phyloP scores from a whole-genome alignment of 768 basidiomycete genomes.

The Paxillus involutus region DNA sequence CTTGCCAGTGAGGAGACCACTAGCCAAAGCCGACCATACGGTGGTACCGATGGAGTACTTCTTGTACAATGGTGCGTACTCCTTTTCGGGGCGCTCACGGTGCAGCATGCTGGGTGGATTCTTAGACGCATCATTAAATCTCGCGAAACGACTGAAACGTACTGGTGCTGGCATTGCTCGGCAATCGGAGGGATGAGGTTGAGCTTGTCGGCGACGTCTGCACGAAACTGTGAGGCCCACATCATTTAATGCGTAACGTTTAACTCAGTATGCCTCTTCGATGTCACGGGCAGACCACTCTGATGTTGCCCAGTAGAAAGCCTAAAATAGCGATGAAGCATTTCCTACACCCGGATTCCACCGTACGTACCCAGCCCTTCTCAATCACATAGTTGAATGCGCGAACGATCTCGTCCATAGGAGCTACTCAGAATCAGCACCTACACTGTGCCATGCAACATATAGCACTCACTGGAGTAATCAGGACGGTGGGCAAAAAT shows the following conservation, averaged over 20 bases:
- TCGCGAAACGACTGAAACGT: constrained; percentile 1
- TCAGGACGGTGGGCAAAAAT: constrained; percentile 52
- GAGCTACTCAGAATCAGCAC: constrained; percentile 24
- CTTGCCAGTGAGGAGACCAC: constrained; percentile 57
- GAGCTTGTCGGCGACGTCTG: constrained; percentile 50
- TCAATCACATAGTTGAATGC: constrained; percentile 58
- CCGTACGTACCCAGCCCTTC: constrained; percentile 39
- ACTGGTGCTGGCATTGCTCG: constrained; percentile 54
- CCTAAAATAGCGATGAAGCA: constrained; percentile 14
- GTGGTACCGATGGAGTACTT: constrained; percentile 49
- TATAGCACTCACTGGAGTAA: constrained; percentile 25
- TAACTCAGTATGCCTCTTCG: constrained; percentile 39
- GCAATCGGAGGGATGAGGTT: constrained; percentile 48
- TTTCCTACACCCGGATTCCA: neutral
- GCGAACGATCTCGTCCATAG: constrained; percentile 57
- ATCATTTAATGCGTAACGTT: neutral
- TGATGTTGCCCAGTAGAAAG: constrained; percentile 50
- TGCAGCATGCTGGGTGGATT: constrained; percentile 42
- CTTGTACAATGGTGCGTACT: constrained; percentile 47
- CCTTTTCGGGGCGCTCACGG: constrained; percentile 54
- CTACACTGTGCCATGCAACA: neutral
- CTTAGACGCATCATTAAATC: neutral
- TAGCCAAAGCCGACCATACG: constrained; percentile 57
- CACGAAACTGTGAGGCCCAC: neutral
- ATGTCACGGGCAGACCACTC: constrained; percentile 57